phyloP scores from a whole-genome alignment of 2,329 filamentous ascomycete genomes.

The Zelopaecilomyces penicillatus region DNA sequence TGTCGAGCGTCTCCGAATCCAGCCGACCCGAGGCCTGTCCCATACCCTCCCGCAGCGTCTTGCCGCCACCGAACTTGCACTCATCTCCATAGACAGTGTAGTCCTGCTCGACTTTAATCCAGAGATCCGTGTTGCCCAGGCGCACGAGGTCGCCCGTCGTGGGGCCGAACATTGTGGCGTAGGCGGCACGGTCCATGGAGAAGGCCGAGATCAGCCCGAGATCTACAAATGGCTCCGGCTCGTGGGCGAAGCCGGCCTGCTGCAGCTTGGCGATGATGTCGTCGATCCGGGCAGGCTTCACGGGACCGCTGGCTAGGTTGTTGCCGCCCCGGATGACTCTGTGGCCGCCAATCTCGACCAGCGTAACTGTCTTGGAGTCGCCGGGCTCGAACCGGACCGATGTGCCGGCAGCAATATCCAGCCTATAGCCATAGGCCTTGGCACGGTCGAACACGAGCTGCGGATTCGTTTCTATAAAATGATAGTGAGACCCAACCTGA shows the following conservation, averaged over 20 bases:
- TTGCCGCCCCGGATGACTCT: conserved; percentile 81
- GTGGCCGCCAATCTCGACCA: conserved; percentile 80
- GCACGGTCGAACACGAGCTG: conserved; percentile 80
- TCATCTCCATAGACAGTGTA: conserved; percentile 82
- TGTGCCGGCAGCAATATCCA: conserved; percentile 87
- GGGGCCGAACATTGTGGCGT: conserved; percentile 85
- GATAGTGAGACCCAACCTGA: conserved; percentile 91
- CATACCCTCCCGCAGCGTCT: conserved; percentile 92
- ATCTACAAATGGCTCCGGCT: conserved; percentile 52
- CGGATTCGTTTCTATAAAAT: conserved; percentile 92
- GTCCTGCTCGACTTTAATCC: conserved; percentile 85
- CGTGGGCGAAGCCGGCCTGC: conserved; percentile 69
- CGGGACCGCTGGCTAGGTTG: conserved; percentile 60
- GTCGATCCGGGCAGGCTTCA: conserved; percentile 55
- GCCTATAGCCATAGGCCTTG: conserved; percentile 71
- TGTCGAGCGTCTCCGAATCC: conserved; percentile 67
- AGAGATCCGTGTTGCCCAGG: conserved; percentile 76
- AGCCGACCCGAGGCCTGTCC: conserved; percentile 75
- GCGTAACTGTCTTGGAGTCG: conserved; percentile 78
- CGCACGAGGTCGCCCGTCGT: conserved; percentile 81
- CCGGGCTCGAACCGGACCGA: conserved; percentile 92
- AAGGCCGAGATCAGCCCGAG: conserved; percentile 50
- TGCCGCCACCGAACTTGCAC: conserved; percentile 90
- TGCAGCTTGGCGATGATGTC: conserved; percentile 61
- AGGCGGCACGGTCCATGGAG: conserved; percentile 69